Percentiles rank a stretch among this genome's conserved stretches.
Conservation (phyloP, 257 asterid genomes). For the Pogostemon cablin region DNA sequence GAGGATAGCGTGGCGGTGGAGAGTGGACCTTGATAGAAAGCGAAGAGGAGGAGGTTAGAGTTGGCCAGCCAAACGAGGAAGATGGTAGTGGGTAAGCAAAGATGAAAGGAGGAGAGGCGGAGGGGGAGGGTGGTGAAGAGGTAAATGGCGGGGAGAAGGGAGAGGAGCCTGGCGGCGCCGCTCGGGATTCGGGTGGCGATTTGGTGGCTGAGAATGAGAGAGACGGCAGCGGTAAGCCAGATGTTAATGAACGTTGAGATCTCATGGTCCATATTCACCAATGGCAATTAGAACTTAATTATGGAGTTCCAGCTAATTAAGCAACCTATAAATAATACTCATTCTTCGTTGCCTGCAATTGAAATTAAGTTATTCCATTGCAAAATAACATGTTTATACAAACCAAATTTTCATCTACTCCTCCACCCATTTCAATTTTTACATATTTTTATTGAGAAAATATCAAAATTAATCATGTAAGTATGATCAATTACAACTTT, state of each 20-base stretch:
- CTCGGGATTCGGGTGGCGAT: constrained; percentile 44
- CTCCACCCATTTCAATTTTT: too few species aligned
- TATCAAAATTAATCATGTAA: too few species aligned
- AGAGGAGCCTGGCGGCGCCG: constrained; percentile 49
- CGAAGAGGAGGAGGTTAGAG: constrained; percentile 70
- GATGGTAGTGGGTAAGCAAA: constrained; percentile 44
- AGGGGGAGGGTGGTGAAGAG: constrained; percentile 63
- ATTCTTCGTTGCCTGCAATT: too few species aligned
- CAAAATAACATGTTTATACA: too few species aligned
- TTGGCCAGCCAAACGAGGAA: constrained; percentile 74
- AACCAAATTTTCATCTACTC: too few species aligned
- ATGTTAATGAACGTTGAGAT: constrained; percentile 41
- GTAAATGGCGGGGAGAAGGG: constrained; percentile 55
- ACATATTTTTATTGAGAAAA: too few species aligned
- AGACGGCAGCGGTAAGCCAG: constrained; percentile 47
- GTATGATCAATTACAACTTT: too few species aligned
- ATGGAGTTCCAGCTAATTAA: too few species aligned
- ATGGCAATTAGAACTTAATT: too few species aligned
- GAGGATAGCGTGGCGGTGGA: constrained; percentile 38
- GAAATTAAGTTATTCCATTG: too few species aligned
- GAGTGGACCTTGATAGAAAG: constrained; percentile 58
- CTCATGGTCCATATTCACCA: not conserved
- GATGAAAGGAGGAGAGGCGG: constrained; percentile 46
- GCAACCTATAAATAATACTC: too few species aligned
- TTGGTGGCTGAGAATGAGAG: constrained; percentile 48